These are phyloP conservation scores for Hordeum pubiflorum DNA, from an alignment of 202 grass and related monocot species.

Conservation along the genomic window DNA sequence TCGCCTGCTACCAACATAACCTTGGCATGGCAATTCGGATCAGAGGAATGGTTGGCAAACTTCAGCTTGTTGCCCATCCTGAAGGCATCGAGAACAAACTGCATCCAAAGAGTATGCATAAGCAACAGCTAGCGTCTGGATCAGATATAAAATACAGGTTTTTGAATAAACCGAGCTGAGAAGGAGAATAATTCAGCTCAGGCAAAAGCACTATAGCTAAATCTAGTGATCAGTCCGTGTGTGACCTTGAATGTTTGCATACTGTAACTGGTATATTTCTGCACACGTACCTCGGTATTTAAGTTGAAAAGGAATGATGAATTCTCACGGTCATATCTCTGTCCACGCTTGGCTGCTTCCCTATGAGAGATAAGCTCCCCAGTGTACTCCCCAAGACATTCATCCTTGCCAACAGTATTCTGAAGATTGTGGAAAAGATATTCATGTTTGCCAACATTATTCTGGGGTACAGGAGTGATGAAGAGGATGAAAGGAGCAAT, in stretches of 20 bases:
- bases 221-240: neutral
- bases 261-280: neutral
- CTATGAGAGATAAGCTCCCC: slow-evolving; percentile 90
- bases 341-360: slow-evolving; percentile 90
- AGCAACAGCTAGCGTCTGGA: neutral
- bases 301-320: slow-evolving; percentile 93
- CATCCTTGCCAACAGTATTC: slow-evolving; percentile 92
- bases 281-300: slow-evolving; percentile 68
- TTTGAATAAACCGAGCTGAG: neutral
- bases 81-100: slow-evolving; percentile 96
- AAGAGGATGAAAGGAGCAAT: slow-evolving; percentile 15
- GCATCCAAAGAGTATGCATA: slow-evolving; percentile 19
- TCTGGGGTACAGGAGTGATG: neutral
- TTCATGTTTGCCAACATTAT: neutral
- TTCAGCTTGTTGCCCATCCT: slow-evolving; percentile 97
- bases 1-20: slow-evolving; percentile 92
- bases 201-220: neutral
- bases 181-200: neutral
- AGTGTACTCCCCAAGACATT: slow-evolving; percentile 95
- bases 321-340: slow-evolving; percentile 87
- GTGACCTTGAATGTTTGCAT: neutral
- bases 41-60: slow-evolving; percentile 90
- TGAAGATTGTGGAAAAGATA: slow-evolving; percentile 35
- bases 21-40: slow-evolving; percentile 93
- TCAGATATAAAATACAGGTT: neutral